Evolutionary conservation across 2,329 filamentous ascomycete genomes (phyloP).

Genomic region (Stagonosporopsis cucurbitacearum): DNA sequence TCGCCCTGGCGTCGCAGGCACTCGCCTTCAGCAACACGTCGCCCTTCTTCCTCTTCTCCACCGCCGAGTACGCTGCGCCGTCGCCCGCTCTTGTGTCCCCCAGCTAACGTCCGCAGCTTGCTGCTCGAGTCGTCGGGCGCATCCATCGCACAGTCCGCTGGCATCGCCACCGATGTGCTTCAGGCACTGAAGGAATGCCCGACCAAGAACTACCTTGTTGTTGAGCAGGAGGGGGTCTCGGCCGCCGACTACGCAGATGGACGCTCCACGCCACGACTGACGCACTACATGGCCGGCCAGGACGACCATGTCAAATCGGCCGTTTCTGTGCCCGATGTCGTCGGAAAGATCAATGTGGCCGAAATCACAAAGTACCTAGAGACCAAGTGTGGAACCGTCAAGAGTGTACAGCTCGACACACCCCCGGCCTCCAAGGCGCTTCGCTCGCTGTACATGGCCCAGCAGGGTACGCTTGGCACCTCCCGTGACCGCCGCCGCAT

Average conservation of each 20-base stretch:
- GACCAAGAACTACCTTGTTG: conserved; percentile 76
- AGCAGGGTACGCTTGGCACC: conserved; percentile 25
- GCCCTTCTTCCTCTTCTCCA: conserved; percentile 88
- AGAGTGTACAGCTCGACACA: conserved; percentile 21
- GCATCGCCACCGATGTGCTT: conserved; percentile 52
- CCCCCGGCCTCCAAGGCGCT: conserved; percentile 22
- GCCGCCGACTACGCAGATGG: conserved; percentile 69
- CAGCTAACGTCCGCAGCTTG: conserved; percentile 41
- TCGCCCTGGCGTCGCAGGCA: conserved; percentile 61
- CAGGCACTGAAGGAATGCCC: conserved; percentile 68
- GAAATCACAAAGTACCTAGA: conserved; percentile 53
- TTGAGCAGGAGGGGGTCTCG: conserved; percentile 77
- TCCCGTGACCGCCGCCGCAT: too few relatives aligned
- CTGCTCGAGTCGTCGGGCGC: conserved; percentile 33
- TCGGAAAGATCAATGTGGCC: conserved; percentile 56
- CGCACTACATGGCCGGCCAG: conserved; percentile 56
- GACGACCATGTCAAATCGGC: conserved; percentile 61
- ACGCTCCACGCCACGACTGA: conserved; percentile 61
- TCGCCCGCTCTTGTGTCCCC: conserved; percentile 15
- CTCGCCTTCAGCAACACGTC: conserved; percentile 84
- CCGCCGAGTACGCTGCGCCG: conserved; percentile 68
- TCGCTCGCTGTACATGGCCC: conserved; percentile 23
- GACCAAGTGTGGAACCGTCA: conserved; percentile 54
- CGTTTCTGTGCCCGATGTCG: conserved; percentile 60
- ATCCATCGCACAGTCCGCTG: conserved; percentile 52